Conservation (phyloP, 2,329 filamentous ascomycete genomes). For the Fusarium sp. region DNA sequence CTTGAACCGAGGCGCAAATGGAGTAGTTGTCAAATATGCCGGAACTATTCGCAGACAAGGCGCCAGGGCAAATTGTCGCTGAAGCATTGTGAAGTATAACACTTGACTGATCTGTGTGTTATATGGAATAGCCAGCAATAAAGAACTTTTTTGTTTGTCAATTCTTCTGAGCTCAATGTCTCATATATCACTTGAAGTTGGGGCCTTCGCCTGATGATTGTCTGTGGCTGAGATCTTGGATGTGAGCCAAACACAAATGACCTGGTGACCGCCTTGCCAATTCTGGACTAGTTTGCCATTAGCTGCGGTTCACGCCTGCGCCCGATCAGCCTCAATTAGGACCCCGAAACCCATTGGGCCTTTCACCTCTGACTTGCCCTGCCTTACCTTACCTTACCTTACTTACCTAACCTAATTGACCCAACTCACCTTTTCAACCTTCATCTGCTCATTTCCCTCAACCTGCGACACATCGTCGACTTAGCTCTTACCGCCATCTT, state of each 20-base stretch:
- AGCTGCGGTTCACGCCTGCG: slow-evolving; percentile 34
- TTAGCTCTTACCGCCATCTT: slow-evolving; percentile 1
- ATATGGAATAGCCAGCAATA: background rate
- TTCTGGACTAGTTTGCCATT: slow-evolving; percentile 33
- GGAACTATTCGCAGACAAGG: background rate
- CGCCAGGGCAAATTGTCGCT: slow-evolving; percentile 7
- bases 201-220: slow-evolving; percentile 11
- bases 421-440: slow-evolving; percentile 25
- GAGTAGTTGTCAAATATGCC: background rate
- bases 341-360: slow-evolving; percentile 38
- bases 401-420: background rate
- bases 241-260: slow-evolving; percentile 36
- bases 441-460: slow-evolving; percentile 19
- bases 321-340: slow-evolving; percentile 46
- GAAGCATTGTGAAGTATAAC: slow-evolving; percentile 24
- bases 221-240: slow-evolving; percentile 27
- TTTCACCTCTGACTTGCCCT: slow-evolving; percentile 17
- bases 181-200: slow-evolving; percentile 1
- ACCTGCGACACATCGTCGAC: slow-evolving; percentile 3
- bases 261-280: slow-evolving; percentile 41
- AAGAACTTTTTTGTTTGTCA: background rate
- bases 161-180: slow-evolving; percentile 1
- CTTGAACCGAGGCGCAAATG: slow-evolving; percentile 43
- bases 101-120: background rate
- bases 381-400: background rate